A percentile compares a stretch with the other conserved stretches of the same genome.
Evolutionary conservation across 176 grass and related monocot genomes (phyloP).

Genomic region (Lolium rigidum): DNA sequence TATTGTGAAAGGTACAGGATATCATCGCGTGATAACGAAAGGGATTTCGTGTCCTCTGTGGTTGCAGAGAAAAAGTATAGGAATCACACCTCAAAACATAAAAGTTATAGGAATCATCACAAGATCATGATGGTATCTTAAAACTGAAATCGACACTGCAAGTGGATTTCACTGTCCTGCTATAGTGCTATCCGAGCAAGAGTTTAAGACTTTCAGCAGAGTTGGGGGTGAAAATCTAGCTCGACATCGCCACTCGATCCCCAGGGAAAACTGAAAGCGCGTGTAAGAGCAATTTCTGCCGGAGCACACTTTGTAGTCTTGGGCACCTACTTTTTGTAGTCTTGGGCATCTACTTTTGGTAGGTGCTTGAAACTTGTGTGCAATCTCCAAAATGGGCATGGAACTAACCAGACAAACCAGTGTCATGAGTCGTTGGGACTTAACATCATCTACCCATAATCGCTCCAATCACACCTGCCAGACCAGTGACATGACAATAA

Average conservation of each 20-base stretch:
- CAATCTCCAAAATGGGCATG: too few species aligned
- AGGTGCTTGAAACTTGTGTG: not conserved
- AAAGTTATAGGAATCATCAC: not conserved
- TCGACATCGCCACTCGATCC: too few species aligned
- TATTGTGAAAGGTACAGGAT: not conserved
- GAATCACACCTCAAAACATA: too few species aligned
- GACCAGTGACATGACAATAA: not conserved
- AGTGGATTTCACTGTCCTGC: not conserved
- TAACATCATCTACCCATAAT: slow-evolving; percentile 24
- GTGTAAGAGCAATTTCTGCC: not conserved
- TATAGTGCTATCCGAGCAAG: too few species aligned
- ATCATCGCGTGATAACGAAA: not conserved
- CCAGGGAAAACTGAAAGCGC: not conserved
- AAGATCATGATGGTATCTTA: not conserved
- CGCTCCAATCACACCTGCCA: slow-evolving; percentile 12
- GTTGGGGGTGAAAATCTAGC: too few species aligned
- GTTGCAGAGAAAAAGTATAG: not conserved
- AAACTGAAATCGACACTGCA: not conserved
- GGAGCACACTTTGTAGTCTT: not conserved
- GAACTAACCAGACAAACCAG: not conserved
- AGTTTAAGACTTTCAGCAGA: too few species aligned
- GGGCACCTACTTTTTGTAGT: not conserved
- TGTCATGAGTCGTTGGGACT: slow-evolving; percentile 4
- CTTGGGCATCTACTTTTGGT: not conserved
- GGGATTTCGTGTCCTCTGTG: not conserved